Conservation (phyloP, 805 yeast genomes). For the Ogataea salicorniae region DNA sequence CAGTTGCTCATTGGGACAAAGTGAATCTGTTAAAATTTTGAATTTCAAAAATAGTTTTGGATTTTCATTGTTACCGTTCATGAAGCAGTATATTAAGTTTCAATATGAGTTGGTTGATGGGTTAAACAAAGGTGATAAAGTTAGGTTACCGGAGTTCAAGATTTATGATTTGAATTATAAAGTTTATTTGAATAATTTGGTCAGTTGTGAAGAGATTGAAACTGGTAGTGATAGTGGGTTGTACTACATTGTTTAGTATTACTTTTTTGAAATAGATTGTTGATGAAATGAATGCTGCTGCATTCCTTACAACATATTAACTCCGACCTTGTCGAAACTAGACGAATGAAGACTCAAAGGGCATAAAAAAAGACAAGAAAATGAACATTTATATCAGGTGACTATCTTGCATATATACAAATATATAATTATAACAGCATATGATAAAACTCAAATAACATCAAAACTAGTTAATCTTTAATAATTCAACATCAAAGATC, state of each 20-base stretch:
- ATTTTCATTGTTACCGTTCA: constrained; percentile 59
- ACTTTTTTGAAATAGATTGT: too few relatives aligned
- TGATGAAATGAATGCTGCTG: too few relatives aligned
- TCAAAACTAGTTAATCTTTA: constrained; percentile 41
- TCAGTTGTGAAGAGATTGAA: constrained; percentile 32
- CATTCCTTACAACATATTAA: too few relatives aligned
- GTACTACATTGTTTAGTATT: constrained; percentile 7
- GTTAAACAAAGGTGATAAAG: constrained; percentile 18
- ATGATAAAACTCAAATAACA: background rate
- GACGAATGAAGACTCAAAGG: background rate
- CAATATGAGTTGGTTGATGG: constrained; percentile 27
- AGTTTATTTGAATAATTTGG: constrained; percentile 50
- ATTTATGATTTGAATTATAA: constrained; percentile 68
- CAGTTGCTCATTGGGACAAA: constrained; percentile 22
- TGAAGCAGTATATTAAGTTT: constrained; percentile 41
- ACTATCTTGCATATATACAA: too few relatives aligned
- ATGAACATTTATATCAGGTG: too few relatives aligned
- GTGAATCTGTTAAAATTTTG: constrained; percentile 20
- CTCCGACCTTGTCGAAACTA: too few relatives aligned
- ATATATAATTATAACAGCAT: too few relatives aligned
- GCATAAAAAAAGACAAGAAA: background rate
- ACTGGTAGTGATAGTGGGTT: constrained; percentile 28
- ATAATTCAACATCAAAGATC: constrained; percentile 76
- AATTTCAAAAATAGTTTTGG: constrained; percentile 28
- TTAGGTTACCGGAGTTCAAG: constrained; percentile 52